phyloP scores from a whole-genome alignment of 2,329 filamentous ascomycete species.

The Monosporascus ibericus region DNA sequence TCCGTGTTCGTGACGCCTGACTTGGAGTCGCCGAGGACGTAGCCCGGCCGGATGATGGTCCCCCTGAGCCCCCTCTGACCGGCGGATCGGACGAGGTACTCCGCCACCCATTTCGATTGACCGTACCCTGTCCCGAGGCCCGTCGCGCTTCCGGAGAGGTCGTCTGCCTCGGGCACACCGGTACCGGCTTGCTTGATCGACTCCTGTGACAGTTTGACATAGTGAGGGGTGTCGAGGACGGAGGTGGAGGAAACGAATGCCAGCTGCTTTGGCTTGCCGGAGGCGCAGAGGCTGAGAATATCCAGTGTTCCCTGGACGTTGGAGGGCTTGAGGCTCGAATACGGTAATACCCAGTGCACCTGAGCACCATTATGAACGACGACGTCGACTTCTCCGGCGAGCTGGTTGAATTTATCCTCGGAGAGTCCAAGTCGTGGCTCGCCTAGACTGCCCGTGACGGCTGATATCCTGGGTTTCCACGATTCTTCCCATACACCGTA shows the following conservation, averaged over 20 bases:
- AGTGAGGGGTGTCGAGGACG: background rate
- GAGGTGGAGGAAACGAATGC: background rate
- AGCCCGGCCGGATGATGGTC: constrained; percentile 43
- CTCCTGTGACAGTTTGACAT: background rate
- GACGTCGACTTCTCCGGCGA: constrained; percentile 30
- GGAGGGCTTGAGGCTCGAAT: constrained; percentile 54
- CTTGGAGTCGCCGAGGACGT: constrained; percentile 69
- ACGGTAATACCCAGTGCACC: constrained; percentile 63
- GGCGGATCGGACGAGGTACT: background rate
- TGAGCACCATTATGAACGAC: constrained; percentile 62
- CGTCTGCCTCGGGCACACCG: background rate
- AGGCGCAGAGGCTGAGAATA: background rate
- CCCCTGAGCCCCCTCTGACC: background rate
- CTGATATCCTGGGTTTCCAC: background rate
- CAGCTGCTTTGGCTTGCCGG: background rate
- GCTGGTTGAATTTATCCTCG: background rate
- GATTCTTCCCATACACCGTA: background rate
- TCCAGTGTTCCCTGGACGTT: constrained; percentile 50
- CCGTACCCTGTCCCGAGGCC: background rate
- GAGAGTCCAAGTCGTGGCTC: background rate
- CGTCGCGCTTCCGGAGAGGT: background rate
- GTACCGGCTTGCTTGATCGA: background rate
- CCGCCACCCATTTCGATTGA: background rate
- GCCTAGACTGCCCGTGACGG: background rate
- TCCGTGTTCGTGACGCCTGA: constrained; percentile 72